Evolutionary conservation across 257 asterid species (phyloP), one percentile per base, ranked within the genome.

Genomic region (Gynochthodes officinalis): DNA sequence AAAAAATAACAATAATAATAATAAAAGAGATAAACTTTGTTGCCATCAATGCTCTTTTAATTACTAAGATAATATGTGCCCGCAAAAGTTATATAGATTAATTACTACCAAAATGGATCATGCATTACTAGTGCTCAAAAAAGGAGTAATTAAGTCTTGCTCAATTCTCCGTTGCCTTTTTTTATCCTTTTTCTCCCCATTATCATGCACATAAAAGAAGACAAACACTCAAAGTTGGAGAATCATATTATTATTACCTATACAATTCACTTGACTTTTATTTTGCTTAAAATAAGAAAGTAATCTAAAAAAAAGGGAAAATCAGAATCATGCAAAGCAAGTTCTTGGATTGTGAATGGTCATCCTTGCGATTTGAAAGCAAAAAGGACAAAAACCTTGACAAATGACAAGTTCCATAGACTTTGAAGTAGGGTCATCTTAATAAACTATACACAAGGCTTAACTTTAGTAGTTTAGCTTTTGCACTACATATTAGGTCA

Each of bases 281-380:
- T 58, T 71, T 42, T 66, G 69, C 12, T 25, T 66, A 53, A 6
- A 18, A 53, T 42, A 15, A 30, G 11, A 10, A 39, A 73, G 64
- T 63, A 73, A 50, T 63, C 28, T 27, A 59, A 46, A 27, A 12
- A 64, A 71, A 64, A 53, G 67, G 44, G n/a, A 53, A 65, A 37
- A 16, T 25, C 55, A 19, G 55, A 73, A 73, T 63, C 71, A 73
- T 73, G 44, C 40, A 50, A 73, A 25, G 76, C 77, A 64, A 73
- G 57, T 64, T 50, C 71, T 50, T 53, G 32, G 44, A 11, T 63
- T 35, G 43, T 64, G 50, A 50, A 46, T 21, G 50, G 64, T 37
- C 70, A 19, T 33, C 64, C 43, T 35, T 23, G 64, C 6, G 53
- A 63, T 33, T 50, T 6, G 54, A 33, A 62, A 21, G 40, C 23